Evolutionary conservation across 1,284 basidiomycete species (phyloP).

Genomic region (Rhodotorula sp.): DNA sequence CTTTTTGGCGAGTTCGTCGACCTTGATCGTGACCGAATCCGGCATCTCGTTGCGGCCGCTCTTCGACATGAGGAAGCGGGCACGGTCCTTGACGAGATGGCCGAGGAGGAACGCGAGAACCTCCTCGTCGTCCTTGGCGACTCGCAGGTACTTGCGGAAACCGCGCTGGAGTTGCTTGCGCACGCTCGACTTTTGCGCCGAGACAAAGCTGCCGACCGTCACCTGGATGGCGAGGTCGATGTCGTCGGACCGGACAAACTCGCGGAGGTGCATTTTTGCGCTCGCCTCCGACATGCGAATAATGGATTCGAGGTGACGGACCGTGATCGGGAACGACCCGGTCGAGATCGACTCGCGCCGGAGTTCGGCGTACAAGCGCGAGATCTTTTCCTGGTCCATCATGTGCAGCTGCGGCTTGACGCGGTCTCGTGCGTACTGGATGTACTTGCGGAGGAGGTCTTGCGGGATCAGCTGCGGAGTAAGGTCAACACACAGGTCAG

Average conservation of each 20-base stretch:
- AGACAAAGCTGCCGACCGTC: slow-evolving; percentile 91
- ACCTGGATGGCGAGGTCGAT: slow-evolving; percentile 97
- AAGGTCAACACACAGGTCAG: neutral
- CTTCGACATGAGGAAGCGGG: slow-evolving; percentile 73
- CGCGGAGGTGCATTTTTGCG: slow-evolving; percentile 96
- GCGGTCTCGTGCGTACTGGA: slow-evolving; percentile 96
- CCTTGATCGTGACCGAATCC: slow-evolving; percentile 48
- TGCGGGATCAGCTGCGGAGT: slow-evolving; percentile 82
- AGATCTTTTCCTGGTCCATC: slow-evolving; percentile 92
- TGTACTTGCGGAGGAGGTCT: slow-evolving; percentile 96
- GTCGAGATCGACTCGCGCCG: slow-evolving; percentile 94
- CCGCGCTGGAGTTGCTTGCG: slow-evolving; percentile 93
- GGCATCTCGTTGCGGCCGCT: slow-evolving; percentile 64
- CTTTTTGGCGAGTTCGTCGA: slow-evolving; percentile 64
- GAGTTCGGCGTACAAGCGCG: slow-evolving; percentile 93
- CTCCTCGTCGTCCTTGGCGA: slow-evolving; percentile 90
- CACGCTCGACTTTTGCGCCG: slow-evolving; percentile 95
- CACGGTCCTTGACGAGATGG: slow-evolving; percentile 91
- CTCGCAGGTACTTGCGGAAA: slow-evolving; percentile 84
- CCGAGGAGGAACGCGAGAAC: slow-evolving; percentile 91
- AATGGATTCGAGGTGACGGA: slow-evolving; percentile 97
- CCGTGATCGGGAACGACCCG: slow-evolving; percentile 96
- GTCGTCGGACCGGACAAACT: slow-evolving; percentile 93
- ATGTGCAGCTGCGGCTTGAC: slow-evolving; percentile 89
- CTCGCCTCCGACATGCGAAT: slow-evolving; percentile 98